Percentiles rank a stretch among this genome's conserved stretches.
Evolutionary conservation across 1,139 yeast species (phyloP).

Genomic region (Yamadazyma conglobata): DNA sequence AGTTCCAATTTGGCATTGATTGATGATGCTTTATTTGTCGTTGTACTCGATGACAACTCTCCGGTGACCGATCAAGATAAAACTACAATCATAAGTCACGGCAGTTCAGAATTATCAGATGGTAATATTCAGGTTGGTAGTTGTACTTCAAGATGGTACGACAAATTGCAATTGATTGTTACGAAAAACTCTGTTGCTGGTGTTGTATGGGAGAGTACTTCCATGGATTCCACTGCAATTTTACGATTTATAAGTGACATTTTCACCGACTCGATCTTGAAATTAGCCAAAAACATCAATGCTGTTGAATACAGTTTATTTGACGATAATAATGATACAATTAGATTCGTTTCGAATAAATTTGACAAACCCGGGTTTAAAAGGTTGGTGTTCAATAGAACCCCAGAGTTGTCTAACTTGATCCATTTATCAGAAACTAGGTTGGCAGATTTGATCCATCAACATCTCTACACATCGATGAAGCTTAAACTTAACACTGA

Average conservation of each 20-base stretch:
- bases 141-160: slow-evolving; percentile 78
- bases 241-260: slow-evolving; percentile 70
- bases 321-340: slow-evolving; percentile 10
- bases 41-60: slow-evolving; percentile 58
- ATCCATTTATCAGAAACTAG: slow-evolving; percentile 74
- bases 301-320: slow-evolving; percentile 69
- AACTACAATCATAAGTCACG: slow-evolving; percentile 52
- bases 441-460: slow-evolving; percentile 69
- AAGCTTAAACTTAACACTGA: slow-evolving; percentile 41
- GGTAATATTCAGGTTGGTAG: slow-evolving; percentile 63
- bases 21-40: slow-evolving; percentile 64
- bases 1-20: slow-evolving; percentile 42
- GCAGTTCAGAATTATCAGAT: slow-evolving; percentile 53
- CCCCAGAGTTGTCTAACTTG: slow-evolving; percentile 42
- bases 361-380: slow-evolving; percentile 39
- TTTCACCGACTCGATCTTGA: slow-evolving; percentile 68
- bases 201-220: slow-evolving; percentile 68
- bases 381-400: slow-evolving; percentile 47
- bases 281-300: slow-evolving; percentile 68
- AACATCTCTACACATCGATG: slow-evolving; percentile 56
- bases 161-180: slow-evolving; percentile 66
- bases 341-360: slow-evolving; percentile 34
- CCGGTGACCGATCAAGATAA: slow-evolving; percentile 52
- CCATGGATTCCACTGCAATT: slow-evolving; percentile 78
- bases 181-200: slow-evolving; percentile 73